Percentiles rank a stretch among this genome's conserved stretches.
phyloP scores from a whole-genome alignment of 495 filamentous ascomycete species.

The Neurospora sp. region DNA sequence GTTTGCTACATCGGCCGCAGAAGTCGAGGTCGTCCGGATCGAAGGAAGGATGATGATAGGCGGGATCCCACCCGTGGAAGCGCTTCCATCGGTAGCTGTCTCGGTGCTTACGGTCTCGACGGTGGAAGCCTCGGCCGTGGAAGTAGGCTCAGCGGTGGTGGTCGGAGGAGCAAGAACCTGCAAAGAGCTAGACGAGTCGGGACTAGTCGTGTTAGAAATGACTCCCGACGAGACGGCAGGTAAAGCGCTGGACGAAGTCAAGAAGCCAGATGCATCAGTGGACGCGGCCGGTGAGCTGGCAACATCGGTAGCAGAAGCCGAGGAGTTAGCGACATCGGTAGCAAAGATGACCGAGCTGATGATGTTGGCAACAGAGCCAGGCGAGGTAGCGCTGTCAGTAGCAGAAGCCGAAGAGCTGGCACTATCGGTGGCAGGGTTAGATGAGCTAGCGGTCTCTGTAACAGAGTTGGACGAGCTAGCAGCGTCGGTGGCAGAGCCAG shows the following conservation, averaged over 20 bases:
- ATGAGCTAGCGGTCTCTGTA: background rate
- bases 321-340: conserved; percentile 1
- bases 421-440: background rate
- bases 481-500: background rate
- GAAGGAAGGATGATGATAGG: conserved; percentile 4
- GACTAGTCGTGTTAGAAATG: background rate
- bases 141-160: background rate
- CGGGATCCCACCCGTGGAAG: background rate
- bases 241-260: background rate
- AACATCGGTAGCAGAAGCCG: background rate
- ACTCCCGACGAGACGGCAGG: background rate
- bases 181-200: background rate
- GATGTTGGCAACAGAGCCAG: background rate
- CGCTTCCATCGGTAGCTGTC: background rate
- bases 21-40: background rate
- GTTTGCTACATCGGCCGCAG: background rate
- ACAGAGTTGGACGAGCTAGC: background rate
- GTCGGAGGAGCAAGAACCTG: background rate
- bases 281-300: background rate
- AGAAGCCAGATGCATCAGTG: background rate
- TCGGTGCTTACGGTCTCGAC: background rate
- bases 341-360: background rate
- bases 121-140: background rate
- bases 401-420: background rate
- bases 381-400: background rate